Evolutionary conservation across 1,284 basidiomycete species (phyloP).

Genomic region (Malassezia brasiliensis): DNA sequence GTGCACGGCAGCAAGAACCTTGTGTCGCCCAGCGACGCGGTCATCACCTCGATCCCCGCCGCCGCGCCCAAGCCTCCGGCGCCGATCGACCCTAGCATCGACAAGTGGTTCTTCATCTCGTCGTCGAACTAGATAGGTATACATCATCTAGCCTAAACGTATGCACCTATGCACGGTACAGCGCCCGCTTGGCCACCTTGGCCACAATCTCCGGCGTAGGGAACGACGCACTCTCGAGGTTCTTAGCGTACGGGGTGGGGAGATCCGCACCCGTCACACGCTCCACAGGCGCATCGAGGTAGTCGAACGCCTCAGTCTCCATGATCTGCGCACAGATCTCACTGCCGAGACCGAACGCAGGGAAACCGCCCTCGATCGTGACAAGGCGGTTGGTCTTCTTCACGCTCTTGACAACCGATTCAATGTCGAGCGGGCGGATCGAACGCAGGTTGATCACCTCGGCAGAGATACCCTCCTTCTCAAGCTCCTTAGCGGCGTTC

Average conservation of each 20-base stretch:
- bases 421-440: constrained; percentile 91
- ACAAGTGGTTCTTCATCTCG: constrained; percentile 48
- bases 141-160: too few relatives aligned
- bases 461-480: constrained; percentile 83
- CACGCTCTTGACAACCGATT: constrained; percentile 85
- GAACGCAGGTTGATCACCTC: constrained; percentile 96
- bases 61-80: constrained; percentile 55
- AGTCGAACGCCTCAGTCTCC: constrained; percentile 63
- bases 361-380: constrained; percentile 97
- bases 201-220: constrained; percentile 37
- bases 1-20: constrained; percentile 65
- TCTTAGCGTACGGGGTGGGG: constrained; percentile 32
- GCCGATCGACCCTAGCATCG: constrained; percentile 46
- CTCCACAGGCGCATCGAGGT: constrained; percentile 82
- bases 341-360: constrained; percentile 91
- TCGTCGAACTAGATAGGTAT: constrained; percentile 13
- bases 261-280: constrained; percentile 80
- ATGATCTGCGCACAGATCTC: constrained; percentile 76
- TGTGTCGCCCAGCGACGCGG: constrained; percentile 57
- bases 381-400: constrained; percentile 97
- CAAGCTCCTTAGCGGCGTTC: constrained; percentile 72
- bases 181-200: constrained; percentile 39
- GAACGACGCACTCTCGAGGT: constrained; percentile 55
- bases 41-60: constrained; percentile 61
- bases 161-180: constrained; percentile 26